phyloP scores from a whole-genome alignment of 73 alveolate genomes.

The Urostyla sp. region DNA sequence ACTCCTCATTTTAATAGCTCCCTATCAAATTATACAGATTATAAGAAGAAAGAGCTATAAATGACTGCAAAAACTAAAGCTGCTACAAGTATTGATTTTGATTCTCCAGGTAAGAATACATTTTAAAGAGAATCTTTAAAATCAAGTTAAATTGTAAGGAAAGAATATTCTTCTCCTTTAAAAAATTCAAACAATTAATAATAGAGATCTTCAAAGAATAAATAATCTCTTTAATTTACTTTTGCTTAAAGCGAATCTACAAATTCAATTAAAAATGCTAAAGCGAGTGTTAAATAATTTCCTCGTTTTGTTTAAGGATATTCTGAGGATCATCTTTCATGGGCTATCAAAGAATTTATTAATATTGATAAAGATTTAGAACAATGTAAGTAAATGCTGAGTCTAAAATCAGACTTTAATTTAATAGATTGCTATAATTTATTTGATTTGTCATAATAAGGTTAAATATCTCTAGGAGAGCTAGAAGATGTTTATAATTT shows the following conservation, averaged over 20 bases:
- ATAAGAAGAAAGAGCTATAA: too few relatives aligned
- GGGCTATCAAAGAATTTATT: constrained; percentile 29
- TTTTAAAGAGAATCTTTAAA: too few relatives aligned
- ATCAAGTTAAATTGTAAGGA: too few relatives aligned
- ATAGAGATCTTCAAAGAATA: neutral
- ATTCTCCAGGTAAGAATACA: too few relatives aligned
- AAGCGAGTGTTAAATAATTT: neutral
- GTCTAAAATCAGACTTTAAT: constrained; percentile 35
- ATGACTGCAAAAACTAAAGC: too few relatives aligned
- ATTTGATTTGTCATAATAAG: constrained; percentile 20
- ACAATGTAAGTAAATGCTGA: constrained; percentile 2
- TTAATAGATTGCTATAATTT: constrained; percentile 21
- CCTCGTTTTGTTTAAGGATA: constrained; percentile 1
- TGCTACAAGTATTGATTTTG: too few relatives aligned
- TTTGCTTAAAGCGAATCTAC: neutral
- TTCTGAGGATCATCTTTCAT: constrained; percentile 17
- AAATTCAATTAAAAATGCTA: neutral
- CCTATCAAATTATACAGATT: too few relatives aligned
- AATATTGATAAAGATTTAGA: constrained; percentile 44
- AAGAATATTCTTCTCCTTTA: neutral
- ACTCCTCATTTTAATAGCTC: too few relatives aligned
- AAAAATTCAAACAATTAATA: neutral
- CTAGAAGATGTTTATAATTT: constrained; percentile 15
- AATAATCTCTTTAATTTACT: neutral
- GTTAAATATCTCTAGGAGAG: constrained; percentile 20